Evolutionary conservation across 352 stramenopile genomes (phyloP).

Genomic region (Phytophthora colocasiae): DNA sequence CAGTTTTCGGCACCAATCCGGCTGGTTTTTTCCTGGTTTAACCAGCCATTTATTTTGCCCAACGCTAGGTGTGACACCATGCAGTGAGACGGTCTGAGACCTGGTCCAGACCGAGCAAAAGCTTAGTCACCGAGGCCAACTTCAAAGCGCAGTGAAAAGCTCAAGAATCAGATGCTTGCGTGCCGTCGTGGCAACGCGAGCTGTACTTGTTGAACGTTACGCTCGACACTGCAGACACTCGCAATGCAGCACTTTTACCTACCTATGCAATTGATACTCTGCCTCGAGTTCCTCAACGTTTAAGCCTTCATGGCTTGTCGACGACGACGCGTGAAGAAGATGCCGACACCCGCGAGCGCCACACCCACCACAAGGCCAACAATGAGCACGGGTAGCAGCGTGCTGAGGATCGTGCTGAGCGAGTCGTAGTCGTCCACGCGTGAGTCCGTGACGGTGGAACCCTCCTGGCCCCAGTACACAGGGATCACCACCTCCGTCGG

Average conservation of each 20-base stretch:
- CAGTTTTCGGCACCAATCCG: too few relatives aligned
- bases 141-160: not conserved
- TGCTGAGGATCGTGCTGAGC: slow-evolving; percentile 46
- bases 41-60: too few relatives aligned
- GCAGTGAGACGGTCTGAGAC: too few relatives aligned
- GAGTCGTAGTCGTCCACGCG: slow-evolving; percentile 54
- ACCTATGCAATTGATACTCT: slow-evolving; percentile 11
- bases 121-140: not conserved
- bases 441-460: slow-evolving; percentile 41
- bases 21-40: too few relatives aligned
- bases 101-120: too few relatives aligned
- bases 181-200: slow-evolving; percentile 18
- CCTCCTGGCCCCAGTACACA: slow-evolving; percentile 65
- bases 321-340: slow-evolving; percentile 49
- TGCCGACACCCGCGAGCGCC: slow-evolving; percentile 34
- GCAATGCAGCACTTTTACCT: slow-evolving; percentile 17
- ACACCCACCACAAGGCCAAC: slow-evolving; percentile 53
- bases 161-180: slow-evolving; percentile 15
- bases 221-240: not conserved
- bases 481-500: slow-evolving; percentile 59
- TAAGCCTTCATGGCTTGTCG: slow-evolving; percentile 35
- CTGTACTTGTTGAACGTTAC: slow-evolving; percentile 15
- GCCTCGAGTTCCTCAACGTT: slow-evolving; percentile 6
- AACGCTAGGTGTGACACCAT: too few relatives aligned
- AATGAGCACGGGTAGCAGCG: slow-evolving; percentile 69